These are phyloP conservation scores for Phytophthora sp. DNA, from an alignment of 352 stramenopile species.

Conservation along the genomic window DNA sequence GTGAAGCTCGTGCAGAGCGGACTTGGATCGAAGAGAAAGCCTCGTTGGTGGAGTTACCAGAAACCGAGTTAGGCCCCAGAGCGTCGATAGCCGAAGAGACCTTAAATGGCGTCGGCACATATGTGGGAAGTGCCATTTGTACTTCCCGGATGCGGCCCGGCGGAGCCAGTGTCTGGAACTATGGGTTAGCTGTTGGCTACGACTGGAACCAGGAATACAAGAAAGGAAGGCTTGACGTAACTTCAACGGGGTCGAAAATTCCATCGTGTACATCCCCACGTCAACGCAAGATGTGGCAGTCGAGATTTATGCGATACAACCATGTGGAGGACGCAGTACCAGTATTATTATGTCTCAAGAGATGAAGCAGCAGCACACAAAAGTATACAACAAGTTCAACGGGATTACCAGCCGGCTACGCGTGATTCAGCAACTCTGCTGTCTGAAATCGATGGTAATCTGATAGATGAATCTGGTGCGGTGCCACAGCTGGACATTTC, in stretches of 20 bases:
- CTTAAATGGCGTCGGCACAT: conserved; percentile 16
- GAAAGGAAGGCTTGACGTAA: conserved; percentile 8
- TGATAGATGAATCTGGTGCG: not conserved
- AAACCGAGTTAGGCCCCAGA: not conserved
- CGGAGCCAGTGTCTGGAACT: conserved; percentile 12
- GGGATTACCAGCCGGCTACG: not conserved
- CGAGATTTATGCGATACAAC: conserved; percentile 20
- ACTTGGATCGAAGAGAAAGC: not conserved
- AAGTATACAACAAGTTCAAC: conserved; percentile 17
- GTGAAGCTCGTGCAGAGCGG: conserved; percentile 2
- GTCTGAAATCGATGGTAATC: not conserved
- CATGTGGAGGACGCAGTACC: conserved; percentile 2
- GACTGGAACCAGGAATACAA: not conserved
- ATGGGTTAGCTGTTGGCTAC: conserved; percentile 17
- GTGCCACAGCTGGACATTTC: conserved; percentile 5
- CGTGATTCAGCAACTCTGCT: not conserved
- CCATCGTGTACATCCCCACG: not conserved
- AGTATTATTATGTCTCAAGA: conserved; percentile 12
- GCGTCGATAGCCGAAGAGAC: conserved; percentile 4
- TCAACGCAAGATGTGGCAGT: conserved; percentile 5
- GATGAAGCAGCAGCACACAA: not conserved
- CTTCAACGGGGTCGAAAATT: not conserved
- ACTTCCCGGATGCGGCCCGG: not conserved
- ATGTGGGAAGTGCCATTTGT: conserved; percentile 15
- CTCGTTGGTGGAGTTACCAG: not conserved